Base-by-base conservation (phyloP, 495 filamentous ascomycete species). In the Hypoxylon rickii region DNA sequence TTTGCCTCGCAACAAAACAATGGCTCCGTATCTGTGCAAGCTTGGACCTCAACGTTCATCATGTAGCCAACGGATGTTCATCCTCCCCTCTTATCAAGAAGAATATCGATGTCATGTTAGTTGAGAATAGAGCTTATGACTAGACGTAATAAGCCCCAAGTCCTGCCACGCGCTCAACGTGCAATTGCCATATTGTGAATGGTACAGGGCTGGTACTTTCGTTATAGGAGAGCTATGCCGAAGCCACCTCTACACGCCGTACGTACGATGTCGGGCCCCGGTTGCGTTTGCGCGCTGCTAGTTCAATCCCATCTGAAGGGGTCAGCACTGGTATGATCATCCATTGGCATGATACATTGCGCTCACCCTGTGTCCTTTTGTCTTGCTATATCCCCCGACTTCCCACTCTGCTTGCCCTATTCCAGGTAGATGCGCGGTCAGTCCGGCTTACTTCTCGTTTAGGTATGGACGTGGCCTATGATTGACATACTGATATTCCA, bases 311-410 rank as follows among this genome's bases (percentile, higher is more conserved):
- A 58, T 17, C 59, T 63, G 29, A 12, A 22, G 37, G 33, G 15
- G 33, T 59, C 39, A 58, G 50, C 21, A 15, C 8, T n/a, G 2
- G 13, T 13, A 1, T 10, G 8, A 6, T 3, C 12, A 17, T 21
- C 26, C 24, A 8, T 26, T 10, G 36, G 8, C n/a, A 31, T 1
- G 1, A 31, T 33, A 13, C 8, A 26, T 38, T 63, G 24, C 24
- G 24, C 85, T 77, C 76, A 90, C 89, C 89, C 89, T 55, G 83
- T 83, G 57, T 93, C 89, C 75, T 91, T 96, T 70, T 90, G 87
- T 63, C 90, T 77, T 46, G 87, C 76, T 59, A 93, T 86, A 36
- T 79, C 85, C 12, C 86, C 89, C 45, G 66, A 69, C n/a, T 86
- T 74, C 22, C 78, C 70, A 1, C 86, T 88, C 44, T 96, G 84